Conservation (phyloP, 441 rosid genomes). For the Gossypium lobatum region DNA sequence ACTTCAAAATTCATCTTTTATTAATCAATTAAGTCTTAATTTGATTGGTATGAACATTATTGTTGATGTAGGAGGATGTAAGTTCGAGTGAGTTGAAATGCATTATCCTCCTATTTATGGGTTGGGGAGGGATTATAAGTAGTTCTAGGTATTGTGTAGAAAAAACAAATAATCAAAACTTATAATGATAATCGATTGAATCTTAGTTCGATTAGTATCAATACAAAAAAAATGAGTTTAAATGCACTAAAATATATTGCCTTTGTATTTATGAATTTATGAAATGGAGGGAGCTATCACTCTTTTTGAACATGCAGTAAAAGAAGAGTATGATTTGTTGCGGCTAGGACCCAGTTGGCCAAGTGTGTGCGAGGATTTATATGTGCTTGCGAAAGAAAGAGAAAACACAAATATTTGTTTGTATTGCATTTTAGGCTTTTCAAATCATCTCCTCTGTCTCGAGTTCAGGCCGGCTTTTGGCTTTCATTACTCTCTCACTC, state of each 20-base stretch:
- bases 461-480: slow-evolving; percentile 36
- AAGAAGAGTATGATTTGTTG: not conserved
- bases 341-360: slow-evolving; percentile 24
- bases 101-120: too few relatives aligned
- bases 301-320: too few relatives aligned
- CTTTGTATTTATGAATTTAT: too few relatives aligned
- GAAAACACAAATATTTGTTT: not conserved
- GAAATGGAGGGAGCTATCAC: too few relatives aligned
- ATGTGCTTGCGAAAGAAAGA: slow-evolving; percentile 20
- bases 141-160: too few relatives aligned
- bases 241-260: too few relatives aligned
- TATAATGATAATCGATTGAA: too few relatives aligned
- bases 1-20: not conserved
- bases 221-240: too few relatives aligned
- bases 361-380: slow-evolving; percentile 20
- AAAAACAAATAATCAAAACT: too few relatives aligned
- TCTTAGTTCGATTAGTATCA: accelerated
- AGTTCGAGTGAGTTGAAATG: too few relatives aligned
- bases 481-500: slow-evolving; percentile 37
- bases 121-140: not conserved
- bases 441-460: slow-evolving; percentile 16
- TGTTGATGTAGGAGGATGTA: accelerated
- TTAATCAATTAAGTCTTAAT: too few relatives aligned
- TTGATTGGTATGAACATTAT: too few relatives aligned
- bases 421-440: not conserved